These are phyloP conservation scores for Penicillium maclennaniae DNA, from an alignment of 495 filamentous ascomycete species.

Conservation along the genomic window DNA sequence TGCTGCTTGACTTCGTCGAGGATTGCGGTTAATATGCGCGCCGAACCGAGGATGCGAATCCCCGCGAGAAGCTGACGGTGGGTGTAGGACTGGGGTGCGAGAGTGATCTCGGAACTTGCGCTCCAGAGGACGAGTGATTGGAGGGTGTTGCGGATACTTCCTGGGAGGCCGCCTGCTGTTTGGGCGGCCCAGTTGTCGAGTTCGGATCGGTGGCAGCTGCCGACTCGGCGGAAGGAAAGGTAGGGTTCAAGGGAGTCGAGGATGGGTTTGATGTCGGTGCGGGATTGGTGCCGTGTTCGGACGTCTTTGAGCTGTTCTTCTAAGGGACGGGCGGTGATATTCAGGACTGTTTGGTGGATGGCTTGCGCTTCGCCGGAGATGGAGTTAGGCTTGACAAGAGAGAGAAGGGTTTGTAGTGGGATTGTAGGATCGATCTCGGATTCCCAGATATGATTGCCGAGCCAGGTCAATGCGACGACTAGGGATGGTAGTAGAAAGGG, in stretches of 20 bases:
- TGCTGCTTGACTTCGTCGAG: slow-evolving; percentile 67
- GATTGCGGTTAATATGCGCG: slow-evolving; percentile 55
- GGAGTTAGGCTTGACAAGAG: slow-evolving; percentile 70
- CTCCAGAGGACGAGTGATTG: slow-evolving; percentile 72
- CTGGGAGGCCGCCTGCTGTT: slow-evolving; percentile 55
- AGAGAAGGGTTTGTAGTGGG: slow-evolving; percentile 61
- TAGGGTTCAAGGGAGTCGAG: slow-evolving; percentile 67
- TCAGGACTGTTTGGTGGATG: slow-evolving; percentile 79
- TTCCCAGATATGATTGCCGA: slow-evolving; percentile 79
- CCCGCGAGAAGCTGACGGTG: slow-evolving; percentile 69
- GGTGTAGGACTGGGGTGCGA: slow-evolving; percentile 71
- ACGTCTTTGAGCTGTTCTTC: slow-evolving; percentile 72
- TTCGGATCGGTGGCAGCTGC: slow-evolving; percentile 64
- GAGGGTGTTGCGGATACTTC: slow-evolving; percentile 61
- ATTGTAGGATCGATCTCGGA: slow-evolving; percentile 59
- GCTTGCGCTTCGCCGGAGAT: slow-evolving; percentile 75
- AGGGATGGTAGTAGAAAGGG: slow-evolving; percentile 86
- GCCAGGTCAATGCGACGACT: slow-evolving; percentile 73
- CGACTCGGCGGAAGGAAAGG: slow-evolving; percentile 61
- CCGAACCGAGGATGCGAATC: slow-evolving; percentile 66
- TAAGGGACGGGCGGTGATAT: slow-evolving; percentile 73
- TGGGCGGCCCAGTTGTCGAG: slow-evolving; percentile 70
- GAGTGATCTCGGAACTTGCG: slow-evolving; percentile 56
- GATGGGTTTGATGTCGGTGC: slow-evolving; percentile 68
- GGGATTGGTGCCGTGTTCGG: slow-evolving; percentile 61